Percentiles rank a stretch among this genome's conserved stretches.
Evolutionary conservation across 148 eudicot genomes (phyloP).

Genomic region (Amaranthus hypochondriacus): DNA sequence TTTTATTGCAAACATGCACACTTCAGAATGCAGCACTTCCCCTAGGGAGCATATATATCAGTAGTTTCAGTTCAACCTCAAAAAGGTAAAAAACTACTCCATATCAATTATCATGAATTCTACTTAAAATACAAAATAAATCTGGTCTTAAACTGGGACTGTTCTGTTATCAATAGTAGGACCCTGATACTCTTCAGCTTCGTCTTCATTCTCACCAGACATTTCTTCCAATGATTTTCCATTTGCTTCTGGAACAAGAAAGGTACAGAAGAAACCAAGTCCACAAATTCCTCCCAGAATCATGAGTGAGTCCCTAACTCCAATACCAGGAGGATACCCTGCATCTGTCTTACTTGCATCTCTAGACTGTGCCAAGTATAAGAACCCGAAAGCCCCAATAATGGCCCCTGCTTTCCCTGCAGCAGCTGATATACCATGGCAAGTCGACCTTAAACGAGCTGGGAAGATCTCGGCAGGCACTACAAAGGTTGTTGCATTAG

Average conservation of each 20-base stretch:
- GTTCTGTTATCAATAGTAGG: constrained; percentile 19
- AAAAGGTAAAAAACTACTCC: neutral
- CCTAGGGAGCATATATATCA: neutral
- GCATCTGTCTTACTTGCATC: constrained; percentile 42
- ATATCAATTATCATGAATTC: neutral
- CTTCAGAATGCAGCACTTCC: neutral
- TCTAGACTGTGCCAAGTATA: constrained; percentile 53
- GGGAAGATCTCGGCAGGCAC: constrained; percentile 94
- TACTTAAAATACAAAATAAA: neutral
- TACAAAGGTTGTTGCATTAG: constrained; percentile 78
- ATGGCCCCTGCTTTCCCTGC: constrained; percentile 89
- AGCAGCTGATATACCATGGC: constrained; percentile 86
- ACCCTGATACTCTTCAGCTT: constrained; percentile 13
- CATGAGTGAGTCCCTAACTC: constrained; percentile 52
- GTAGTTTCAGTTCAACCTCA: neutral
- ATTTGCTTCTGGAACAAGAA: constrained; percentile 74
- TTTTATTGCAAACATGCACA: constrained; percentile 2
- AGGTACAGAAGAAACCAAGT: constrained; percentile 54
- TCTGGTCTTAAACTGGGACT: constrained; percentile 29
- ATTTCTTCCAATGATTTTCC: constrained; percentile 80
- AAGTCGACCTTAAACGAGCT: constrained; percentile 73
- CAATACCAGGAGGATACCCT: constrained; percentile 72
- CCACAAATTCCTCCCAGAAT: constrained; percentile 49
- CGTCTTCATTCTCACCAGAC: constrained; percentile 60
- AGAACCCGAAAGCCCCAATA: constrained; percentile 71